Evolutionary conservation across 805 yeast genomes (phyloP), one percentile per base, ranked within the genome.

Genomic region (Yarrowia keelungensis): DNA sequence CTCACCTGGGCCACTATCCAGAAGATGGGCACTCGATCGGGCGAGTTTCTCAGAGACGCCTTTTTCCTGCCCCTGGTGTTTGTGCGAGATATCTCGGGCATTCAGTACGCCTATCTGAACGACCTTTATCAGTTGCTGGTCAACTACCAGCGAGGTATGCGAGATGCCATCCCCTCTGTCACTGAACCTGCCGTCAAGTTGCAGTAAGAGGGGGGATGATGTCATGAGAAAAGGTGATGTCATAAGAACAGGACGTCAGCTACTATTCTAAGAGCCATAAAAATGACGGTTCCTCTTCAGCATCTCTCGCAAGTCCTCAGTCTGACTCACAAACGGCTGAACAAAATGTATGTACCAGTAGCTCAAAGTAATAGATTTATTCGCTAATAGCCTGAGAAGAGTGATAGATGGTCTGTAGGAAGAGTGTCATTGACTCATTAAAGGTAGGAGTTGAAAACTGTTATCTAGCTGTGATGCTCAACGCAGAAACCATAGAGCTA

Each of bases 21-120:
- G 11, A 56, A 56, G 15, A 2, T 26, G 15, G 62, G 62, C 47
- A 26, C 47, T 3, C 47, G 62, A 5, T 56, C 62, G 2, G 62
- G 62, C 26, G 62, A 41, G 39, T 41, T 56, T 42, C 36, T 56
- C 47, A 41, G 47, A 26, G 62, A 56, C 47, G 47, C 47, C 46
- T 56, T 56, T 38, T 56, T 56, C n/a, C 47, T 56, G 15, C 62
- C 62, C 15, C n/a, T 56, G 41, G 62, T 56, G 62, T 56, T 56
- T 26, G 8, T 22, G 15, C 14, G 62, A 41, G 62, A 56, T n/a
- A 4, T 56, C 3, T 8, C 47, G 4, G 47, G 26, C 1, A 36
- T 56, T 3, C 47, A 26, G 8, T 41, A 5, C 12, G 62, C 62
- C 5, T 56, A 41, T 38, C 47, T 41, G 39, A 41, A 22, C 38